A percentile compares a stretch with the other conserved stretches of the same genome.
These are phyloP conservation scores for Acacia acuminata DNA, from an alignment of 306 rosid species.

Conservation along the genomic window DNA sequence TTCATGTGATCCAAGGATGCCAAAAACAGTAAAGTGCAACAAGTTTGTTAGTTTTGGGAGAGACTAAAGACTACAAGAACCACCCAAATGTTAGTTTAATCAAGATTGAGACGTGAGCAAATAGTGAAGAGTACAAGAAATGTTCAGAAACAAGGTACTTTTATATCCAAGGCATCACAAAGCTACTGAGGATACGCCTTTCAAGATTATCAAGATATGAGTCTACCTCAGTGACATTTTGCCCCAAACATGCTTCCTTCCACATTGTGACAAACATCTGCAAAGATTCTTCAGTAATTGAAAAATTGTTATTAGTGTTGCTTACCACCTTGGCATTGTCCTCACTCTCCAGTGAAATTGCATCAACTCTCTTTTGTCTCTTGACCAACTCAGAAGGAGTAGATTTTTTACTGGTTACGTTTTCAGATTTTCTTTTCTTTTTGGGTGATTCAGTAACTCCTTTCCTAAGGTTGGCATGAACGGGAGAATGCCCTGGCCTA, in stretches of 20 bases:
- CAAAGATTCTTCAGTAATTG: slow-evolving; percentile 47
- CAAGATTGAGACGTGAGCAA: neutral
- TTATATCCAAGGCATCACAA: neutral
- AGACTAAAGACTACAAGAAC: neutral
- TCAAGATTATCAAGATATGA: slow-evolving; percentile 18
- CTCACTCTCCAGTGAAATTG: slow-evolving; percentile 19
- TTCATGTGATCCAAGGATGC: neutral
- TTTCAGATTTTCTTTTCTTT: slow-evolving; percentile 46
- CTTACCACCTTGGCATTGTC: slow-evolving; percentile 24
- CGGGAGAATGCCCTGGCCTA: slow-evolving; percentile 29
- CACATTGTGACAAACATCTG: slow-evolving; percentile 70
- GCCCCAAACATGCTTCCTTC: slow-evolving; percentile 72
- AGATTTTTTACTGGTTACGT: slow-evolving; percentile 26
- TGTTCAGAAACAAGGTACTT: neutral
- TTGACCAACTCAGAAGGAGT: slow-evolving; percentile 31
- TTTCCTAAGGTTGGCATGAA: slow-evolving; percentile 38
- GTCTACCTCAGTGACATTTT: slow-evolving; percentile 59
- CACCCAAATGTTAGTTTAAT: neutral
- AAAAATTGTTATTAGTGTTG: slow-evolving; percentile 31
- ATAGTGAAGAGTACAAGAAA: neutral
- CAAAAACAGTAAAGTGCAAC: neutral
- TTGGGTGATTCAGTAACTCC: slow-evolving; percentile 38
- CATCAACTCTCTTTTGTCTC: slow-evolving; percentile 39
- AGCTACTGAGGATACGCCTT: neutral
- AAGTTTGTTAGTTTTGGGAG: neutral